phyloP scores from a whole-genome alignment of 345 rosid species.

The Syzygium aqueum region DNA sequence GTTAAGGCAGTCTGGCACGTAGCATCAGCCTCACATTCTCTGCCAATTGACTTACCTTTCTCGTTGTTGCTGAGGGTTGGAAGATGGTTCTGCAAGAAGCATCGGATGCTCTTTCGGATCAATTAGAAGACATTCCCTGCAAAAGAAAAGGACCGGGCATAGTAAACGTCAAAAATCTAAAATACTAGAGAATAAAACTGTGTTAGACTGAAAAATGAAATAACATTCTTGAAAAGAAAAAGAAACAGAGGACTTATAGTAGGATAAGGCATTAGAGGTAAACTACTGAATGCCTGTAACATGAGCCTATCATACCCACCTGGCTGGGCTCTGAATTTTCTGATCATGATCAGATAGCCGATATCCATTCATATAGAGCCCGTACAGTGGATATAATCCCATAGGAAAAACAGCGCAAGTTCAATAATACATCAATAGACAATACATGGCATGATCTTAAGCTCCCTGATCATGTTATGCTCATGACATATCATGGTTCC shows the following conservation, averaged over 20 bases:
- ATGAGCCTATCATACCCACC: not conserved
- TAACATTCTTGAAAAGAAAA: not conserved
- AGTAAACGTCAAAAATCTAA: not conserved
- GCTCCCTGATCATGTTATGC: not conserved
- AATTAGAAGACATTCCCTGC: slow-evolving; percentile 70
- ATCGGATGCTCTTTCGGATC: slow-evolving; percentile 95
- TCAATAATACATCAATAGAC: not conserved
- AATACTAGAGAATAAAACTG: not conserved
- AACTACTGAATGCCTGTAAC: not conserved
- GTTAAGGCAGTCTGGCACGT: not conserved
- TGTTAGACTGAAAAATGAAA: not conserved
- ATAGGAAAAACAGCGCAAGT: not conserved
- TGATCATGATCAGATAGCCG: not conserved
- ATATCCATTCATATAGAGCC: not conserved
- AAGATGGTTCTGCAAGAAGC: slow-evolving; percentile 95
- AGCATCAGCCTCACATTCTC: not conserved
- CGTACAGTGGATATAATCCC: not conserved
- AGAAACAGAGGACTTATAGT: not conserved
- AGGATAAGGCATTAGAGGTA: not conserved
- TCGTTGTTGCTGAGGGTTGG: slow-evolving; percentile 82
- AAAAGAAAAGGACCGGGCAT: not conserved
- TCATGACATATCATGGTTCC: not conserved
- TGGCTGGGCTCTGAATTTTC: not conserved
- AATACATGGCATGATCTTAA: not conserved
- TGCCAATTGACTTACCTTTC: slow-evolving; percentile 45